Conservation (phyloP, 2,329 filamentous ascomycete genomes). For the Pseudocercospora musae region DNA sequence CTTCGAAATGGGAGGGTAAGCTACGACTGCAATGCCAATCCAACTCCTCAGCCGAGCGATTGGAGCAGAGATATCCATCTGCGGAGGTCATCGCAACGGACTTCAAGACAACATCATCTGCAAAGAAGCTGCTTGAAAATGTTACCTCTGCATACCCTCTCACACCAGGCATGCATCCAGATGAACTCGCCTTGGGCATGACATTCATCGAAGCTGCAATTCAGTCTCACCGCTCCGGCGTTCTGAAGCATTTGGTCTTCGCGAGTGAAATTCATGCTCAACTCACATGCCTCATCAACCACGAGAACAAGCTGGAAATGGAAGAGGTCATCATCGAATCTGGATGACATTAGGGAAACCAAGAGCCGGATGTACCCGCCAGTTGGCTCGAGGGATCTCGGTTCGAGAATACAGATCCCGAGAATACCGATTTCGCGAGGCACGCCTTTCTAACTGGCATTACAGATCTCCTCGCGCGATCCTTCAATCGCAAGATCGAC, state of each 20-base stretch:
- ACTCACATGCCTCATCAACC: conserved; percentile 38
- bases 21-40: conserved; percentile 38
- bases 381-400: too few species aligned
- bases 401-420: too few species aligned
- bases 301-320: conserved; percentile 37
- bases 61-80: conserved; percentile 32
- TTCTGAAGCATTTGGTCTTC: conserved; percentile 36
- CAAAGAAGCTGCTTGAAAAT: conserved; percentile 28
- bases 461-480: too few species aligned
- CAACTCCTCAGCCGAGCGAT: conserved; percentile 26
- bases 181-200: conserved; percentile 35
- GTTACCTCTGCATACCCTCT: conserved; percentile 36
- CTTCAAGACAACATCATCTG: conserved; percentile 27
- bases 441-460: too few species aligned
- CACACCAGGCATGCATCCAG: conserved; percentile 37
- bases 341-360: background rate
- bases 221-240: background rate
- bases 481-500: too few species aligned
- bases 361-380: too few species aligned
- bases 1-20: conserved; percentile 29
- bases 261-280: conserved; percentile 36
- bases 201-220: conserved; percentile 39
- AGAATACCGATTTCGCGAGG: too few species aligned
- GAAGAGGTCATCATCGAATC: conserved; percentile 39
- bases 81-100: conserved; percentile 36